Evolutionary conservation across 2,329 filamentous ascomycete genomes (phyloP).

Genomic region (Madurella mycetomatis): DNA sequence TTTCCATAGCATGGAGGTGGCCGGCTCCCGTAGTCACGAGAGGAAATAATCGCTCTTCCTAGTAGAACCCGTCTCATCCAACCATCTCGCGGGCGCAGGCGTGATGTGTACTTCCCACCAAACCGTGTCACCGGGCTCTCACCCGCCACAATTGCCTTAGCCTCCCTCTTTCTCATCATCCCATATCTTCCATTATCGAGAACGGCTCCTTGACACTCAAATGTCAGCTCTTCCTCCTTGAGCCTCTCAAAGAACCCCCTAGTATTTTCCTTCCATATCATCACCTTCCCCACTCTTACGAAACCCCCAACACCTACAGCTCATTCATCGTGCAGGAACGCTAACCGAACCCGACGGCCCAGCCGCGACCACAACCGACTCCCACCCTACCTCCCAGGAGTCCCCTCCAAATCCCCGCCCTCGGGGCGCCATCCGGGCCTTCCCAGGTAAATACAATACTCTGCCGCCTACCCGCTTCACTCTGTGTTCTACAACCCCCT

Average conservation of each 20-base stretch:
- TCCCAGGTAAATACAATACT: constrained; percentile 28
- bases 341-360: neutral
- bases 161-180: neutral
- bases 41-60: no score
- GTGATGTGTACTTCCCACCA: no score
- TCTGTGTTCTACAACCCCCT: constrained; percentile 22
- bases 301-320: no score
- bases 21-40: neutral
- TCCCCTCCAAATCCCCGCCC: constrained; percentile 26
- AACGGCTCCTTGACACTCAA: no score
- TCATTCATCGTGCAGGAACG: no score
- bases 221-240: no score
- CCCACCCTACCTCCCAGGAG: constrained; percentile 17
- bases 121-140: neutral
- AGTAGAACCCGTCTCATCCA: neutral
- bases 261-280: no score
- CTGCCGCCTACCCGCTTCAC: constrained; percentile 23
- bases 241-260: no score
- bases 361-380: neutral
- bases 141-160: neutral
- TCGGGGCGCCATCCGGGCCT: constrained; percentile 25
- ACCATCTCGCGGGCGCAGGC: neutral
- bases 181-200: neutral
- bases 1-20: no score
- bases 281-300: no score